Evolutionary conservation across 352 stramenopile genomes (phyloP), one percentile per base, ranked within the genome.

Genomic region (Pythium aphanidermatum): DNA sequence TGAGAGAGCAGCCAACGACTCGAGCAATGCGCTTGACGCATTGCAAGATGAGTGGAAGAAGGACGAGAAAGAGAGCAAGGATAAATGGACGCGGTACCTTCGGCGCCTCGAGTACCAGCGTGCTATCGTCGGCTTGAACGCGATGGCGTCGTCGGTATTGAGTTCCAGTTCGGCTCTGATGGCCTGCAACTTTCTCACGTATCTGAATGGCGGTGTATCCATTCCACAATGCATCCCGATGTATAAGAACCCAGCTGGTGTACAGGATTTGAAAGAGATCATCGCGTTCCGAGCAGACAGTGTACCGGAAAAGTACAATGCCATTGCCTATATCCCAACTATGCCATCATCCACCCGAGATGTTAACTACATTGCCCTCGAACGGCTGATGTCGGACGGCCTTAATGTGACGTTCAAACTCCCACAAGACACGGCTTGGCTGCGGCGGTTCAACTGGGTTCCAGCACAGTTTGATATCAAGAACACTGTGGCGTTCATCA

Each of bases 301-400:
- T 4, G 13, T 13, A 27, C 33, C 46, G 3, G 34, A 54, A 47
- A 17, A 27, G 35, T 48, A 40, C 35, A 27, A 46, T 4, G n/a
- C 27, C 11, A 47, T 54, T 9, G 46, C 46, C 17, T 54, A 54
- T 16, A 47, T 54, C 20, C 46, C 46, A 6, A 54, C 46, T 5
- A 39, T 26, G 42, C 39, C 39, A 14, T 43, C 46, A 2, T 14
- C 33, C n/a, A 23, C 6, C 13, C 21, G 35, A 8, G 35, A 47
- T 20, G 20, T 19, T 12, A 24, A n/a, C 3, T 45, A 47, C 31
- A 13, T 54, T 4, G 28, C 35, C 14, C 12, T 54, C 10, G 34
- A 35, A 19, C 25, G 40, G 23, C 14, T 54, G 34, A 54, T 54
- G 46, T 12, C 17, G 5, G 12, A 24, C 2, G 11, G 25, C 20